phyloP scores from a whole-genome alignment of 345 rosid genomes.

The Alliaria petiolata region DNA sequence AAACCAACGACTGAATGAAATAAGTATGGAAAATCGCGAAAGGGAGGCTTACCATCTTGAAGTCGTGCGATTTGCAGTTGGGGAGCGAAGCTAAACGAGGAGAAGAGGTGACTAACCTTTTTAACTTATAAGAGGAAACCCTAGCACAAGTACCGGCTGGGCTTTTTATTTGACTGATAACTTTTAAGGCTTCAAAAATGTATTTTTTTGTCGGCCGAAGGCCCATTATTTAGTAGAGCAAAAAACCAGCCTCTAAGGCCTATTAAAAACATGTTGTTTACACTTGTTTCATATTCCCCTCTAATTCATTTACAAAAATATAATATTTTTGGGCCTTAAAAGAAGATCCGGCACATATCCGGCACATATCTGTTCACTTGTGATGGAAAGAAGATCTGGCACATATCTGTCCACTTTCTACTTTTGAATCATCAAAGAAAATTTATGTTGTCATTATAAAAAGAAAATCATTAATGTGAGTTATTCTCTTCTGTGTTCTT shows the following conservation, averaged over 20 bases:
- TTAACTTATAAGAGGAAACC: constrained; percentile 5
- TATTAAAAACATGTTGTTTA: not conserved
- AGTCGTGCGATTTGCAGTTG: constrained; percentile 27
- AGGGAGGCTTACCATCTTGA: constrained; percentile 29
- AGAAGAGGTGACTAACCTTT: not conserved
- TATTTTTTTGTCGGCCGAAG: not conserved
- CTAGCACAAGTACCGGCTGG: not conserved
- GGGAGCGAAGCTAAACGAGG: not conserved
- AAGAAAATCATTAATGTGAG: not conserved
- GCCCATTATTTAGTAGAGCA: not conserved
- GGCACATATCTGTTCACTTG: no score
- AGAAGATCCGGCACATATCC: no score
- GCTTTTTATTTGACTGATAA: not conserved
- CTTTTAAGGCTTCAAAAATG: not conserved
- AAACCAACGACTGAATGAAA: not conserved
- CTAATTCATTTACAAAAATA: no score
- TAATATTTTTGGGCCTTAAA: no score
- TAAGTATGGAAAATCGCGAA: not conserved
- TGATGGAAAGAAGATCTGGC: not conserved
- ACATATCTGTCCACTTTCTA: not conserved
- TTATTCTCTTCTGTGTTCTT: no score
- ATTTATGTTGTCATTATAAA: no score
- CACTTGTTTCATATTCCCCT: not conserved
- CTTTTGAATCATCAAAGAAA: no score
- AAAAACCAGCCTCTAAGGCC: not conserved